These are phyloP conservation scores for Saccharomyces hybrid DNA, from an alignment of 1,139 yeast genomes.

Conservation along the genomic window DNA sequence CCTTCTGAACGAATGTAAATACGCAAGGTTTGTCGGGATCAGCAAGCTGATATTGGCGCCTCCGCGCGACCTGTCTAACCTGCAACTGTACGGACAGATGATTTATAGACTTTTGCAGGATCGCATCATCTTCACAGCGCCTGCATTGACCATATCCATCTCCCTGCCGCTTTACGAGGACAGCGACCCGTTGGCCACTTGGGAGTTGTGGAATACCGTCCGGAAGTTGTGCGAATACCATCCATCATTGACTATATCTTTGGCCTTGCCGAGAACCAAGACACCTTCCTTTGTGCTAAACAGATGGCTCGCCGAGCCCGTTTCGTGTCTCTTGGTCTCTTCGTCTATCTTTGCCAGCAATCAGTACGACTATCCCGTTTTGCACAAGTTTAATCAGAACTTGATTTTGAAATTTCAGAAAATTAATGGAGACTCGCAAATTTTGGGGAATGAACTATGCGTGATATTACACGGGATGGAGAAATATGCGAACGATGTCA, in stretches of 20 bases:
- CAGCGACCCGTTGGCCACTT: constrained; percentile 48
- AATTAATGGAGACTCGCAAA: constrained; percentile 27
- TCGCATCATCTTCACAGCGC: constrained; percentile 14
- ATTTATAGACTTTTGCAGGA: constrained; percentile 31
- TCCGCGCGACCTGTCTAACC: constrained; percentile 49
- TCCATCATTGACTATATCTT: constrained; percentile 44
- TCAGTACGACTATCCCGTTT: constrained; percentile 53
- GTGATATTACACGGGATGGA: constrained; percentile 41
- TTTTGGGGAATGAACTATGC: constrained; percentile 20
- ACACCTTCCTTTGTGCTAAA: constrained; percentile 43
- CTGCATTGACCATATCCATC: constrained; percentile 24
- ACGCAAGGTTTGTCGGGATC: constrained; percentile 49
- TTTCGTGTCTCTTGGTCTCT: constrained; percentile 47
- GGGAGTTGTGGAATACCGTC: constrained; percentile 67
- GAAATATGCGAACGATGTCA: constrained; percentile 32
- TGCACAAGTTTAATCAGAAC: constrained; percentile 47
- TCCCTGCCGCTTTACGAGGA: constrained; percentile 36
- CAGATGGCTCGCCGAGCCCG: constrained; percentile 62
- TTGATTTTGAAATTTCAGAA: constrained; percentile 29
- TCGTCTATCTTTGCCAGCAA: constrained; percentile 49
- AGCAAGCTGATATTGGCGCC: constrained; percentile 50
- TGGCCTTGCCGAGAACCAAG: constrained; percentile 45
- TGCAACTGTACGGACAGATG: constrained; percentile 43
- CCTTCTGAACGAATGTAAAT: constrained; percentile 46
- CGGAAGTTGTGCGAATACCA: constrained; percentile 48